Conservation (phyloP, 1,284 basidiomycete species). For the Pseudozyma pruni region DNA sequence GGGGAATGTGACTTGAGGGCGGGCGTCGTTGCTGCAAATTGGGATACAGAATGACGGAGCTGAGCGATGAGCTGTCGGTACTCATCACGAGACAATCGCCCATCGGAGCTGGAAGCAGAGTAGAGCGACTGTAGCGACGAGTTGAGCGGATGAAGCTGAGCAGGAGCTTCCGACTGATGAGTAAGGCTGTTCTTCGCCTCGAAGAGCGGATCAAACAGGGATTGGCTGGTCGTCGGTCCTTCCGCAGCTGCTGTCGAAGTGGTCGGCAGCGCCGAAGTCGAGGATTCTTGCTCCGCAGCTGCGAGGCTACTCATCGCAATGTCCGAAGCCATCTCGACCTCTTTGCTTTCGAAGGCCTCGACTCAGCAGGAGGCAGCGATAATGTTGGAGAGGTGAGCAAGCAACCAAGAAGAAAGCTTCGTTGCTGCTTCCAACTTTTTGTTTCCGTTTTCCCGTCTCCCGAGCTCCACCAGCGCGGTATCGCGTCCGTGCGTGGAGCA, state of each 20-base stretch:
- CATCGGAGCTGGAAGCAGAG: conserved; percentile 9
- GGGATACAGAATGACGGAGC: conserved; percentile 38
- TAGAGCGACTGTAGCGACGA: conserved; percentile 35
- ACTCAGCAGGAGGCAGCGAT: too few relatives aligned
- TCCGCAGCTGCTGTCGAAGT: conserved; percentile 1
- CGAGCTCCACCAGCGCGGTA: conserved; percentile 8
- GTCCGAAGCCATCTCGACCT: conserved; percentile 15
- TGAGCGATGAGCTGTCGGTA: conserved; percentile 41
- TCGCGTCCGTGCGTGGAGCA: conserved; percentile 44
- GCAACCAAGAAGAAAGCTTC: conserved; percentile 1
- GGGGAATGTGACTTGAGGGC: conserved; percentile 20
- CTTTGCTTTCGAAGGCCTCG: background rate
- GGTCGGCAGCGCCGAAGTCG: conserved; percentile 21
- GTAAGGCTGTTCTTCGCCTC: conserved; percentile 20
- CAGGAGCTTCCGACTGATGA: conserved; percentile 6
- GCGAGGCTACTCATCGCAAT: background rate
- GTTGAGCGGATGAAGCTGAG: conserved; percentile 34
- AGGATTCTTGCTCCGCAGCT: conserved; percentile 8
- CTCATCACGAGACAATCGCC: conserved; percentile 36
- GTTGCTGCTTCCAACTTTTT: background rate
- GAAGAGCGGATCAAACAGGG: conserved; percentile 25
- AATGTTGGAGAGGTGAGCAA: background rate
- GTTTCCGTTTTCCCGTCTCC: conserved; percentile 7
- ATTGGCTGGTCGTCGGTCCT: conserved; percentile 5
- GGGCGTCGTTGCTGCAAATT: conserved; percentile 36